Evolutionary conservation across 106 monocot species (phyloP), one percentile per base, ranked within the genome.

Genomic region (Apostasia ramifera): DNA sequence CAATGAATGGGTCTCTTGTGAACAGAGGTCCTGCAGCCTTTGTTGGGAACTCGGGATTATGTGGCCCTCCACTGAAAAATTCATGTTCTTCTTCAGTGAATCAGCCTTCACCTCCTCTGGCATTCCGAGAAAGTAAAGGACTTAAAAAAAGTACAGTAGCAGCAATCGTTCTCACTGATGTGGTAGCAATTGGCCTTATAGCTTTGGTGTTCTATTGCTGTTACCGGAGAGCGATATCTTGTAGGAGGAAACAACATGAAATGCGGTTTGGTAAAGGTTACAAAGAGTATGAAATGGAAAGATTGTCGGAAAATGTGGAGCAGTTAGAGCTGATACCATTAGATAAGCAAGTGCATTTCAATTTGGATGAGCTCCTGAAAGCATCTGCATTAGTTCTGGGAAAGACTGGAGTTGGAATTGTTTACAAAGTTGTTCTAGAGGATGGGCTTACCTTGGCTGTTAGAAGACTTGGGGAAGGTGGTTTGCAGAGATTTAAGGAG

Each of bases 311-410:
- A 50, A 66, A 47, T 66, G 5, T 37, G 49, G 66, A 50, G 49
- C 66, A 66, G 50, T 8, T 50, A 26, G 50, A 49, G 6, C 66
- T 66, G 40, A 66, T 66, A 13, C 66, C 66, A 50, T 66, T 66
- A 48, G 50, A 50, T 50, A 37, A 47, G 37, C 49, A 66, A 8
- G 49, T 48, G 7, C 26, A 66, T 48, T 47, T 66, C 37, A 66
- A 74, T 59, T 48, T 91, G 59, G 86, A 91, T 57, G 90, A 83
- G 74, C 83, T 91, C 41, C 52, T 91, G 43, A 83, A 86, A 71
- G 82, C 90, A 8, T 86, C 90, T 38, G 90, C 90, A n/a, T 81
- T 83, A 53, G 81, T 91, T 7, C 47, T 91, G 59, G 90, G 90
- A 14, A 91, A 91, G 79, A 86, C 86, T 44, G 73, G 78, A 62